Evolutionary conservation across 2,329 filamentous ascomycete genomes (phyloP).

Genomic region (Colletotrichum scovillei): DNA sequence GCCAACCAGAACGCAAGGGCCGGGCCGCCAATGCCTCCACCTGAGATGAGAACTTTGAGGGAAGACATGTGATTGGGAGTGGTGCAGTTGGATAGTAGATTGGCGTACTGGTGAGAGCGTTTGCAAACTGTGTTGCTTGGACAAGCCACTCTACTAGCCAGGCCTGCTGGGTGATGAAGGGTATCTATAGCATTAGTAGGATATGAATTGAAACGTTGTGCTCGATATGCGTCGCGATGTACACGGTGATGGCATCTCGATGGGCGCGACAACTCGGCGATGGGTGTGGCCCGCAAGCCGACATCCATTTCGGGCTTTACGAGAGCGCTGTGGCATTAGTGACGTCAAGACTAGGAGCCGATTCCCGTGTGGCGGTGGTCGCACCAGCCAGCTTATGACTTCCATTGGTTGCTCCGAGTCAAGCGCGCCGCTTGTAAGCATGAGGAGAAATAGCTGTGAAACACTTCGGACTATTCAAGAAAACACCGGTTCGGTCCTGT

Average conservation of each 20-base stretch:
- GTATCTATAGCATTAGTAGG: neutral
- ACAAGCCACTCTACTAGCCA: too few relatives aligned
- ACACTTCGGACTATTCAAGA: neutral
- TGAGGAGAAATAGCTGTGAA: neutral
- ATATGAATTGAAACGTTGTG: neutral
- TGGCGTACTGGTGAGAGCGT: too few relatives aligned
- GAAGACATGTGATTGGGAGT: conserved; percentile 39
- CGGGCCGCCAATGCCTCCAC: conserved; percentile 58
- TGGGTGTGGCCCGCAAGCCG: conserved; percentile 7
- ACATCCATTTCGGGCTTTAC: conserved; percentile 23
- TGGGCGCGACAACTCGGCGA: conserved; percentile 3
- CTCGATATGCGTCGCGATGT: neutral
- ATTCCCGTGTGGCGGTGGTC: neutral
- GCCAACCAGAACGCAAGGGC: conserved; percentile 55
- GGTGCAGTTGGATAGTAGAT: too few relatives aligned
- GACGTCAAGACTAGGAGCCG: conserved; percentile 23
- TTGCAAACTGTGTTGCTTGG: neutral
- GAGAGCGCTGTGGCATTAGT: neutral
- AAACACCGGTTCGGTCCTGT: neutral
- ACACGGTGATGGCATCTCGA: neutral
- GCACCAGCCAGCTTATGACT: neutral
- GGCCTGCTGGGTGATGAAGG: neutral
- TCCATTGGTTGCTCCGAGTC: neutral
- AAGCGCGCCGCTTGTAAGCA: neutral
- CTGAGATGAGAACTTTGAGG: conserved; percentile 60